phyloP scores from a whole-genome alignment of 306 rosid genomes.

The Sindora glabra region DNA sequence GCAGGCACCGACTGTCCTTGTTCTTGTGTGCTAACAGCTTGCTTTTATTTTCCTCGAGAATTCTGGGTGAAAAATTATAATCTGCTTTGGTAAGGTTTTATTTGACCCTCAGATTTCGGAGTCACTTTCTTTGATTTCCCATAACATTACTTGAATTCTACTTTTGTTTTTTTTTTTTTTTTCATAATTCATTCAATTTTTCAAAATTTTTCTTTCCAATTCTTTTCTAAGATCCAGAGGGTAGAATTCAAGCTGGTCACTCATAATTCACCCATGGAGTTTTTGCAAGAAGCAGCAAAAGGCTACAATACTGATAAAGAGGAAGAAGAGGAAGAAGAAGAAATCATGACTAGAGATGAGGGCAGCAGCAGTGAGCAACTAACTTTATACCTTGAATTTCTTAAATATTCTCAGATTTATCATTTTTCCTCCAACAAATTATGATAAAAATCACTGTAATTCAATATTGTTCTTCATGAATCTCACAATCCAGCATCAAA shows the following conservation, averaged over 20 bases:
- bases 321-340: conserved; percentile 43
- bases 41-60: conserved; percentile 17
- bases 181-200: no score
- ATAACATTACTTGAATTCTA: background rate
- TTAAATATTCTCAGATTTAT: conserved; percentile 15
- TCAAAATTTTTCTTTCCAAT: background rate
- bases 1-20: conserved; percentile 52
- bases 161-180: background rate
- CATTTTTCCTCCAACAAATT: conserved; percentile 20
- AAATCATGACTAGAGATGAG: conserved; percentile 12
- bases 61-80: background rate
- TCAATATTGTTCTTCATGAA: no score
- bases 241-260: conserved; percentile 15
- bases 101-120: background rate
- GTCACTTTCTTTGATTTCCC: background rate
- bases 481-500: conserved; percentile 32
- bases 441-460: no score
- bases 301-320: conserved; percentile 35
- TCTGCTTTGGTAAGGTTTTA: conserved; percentile 17
- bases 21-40: conserved; percentile 5
- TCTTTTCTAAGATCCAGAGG: conserved; percentile 29
- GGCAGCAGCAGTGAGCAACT: conserved; percentile 24
- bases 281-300: conserved; percentile 36
- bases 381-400: background rate
- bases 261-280: conserved; percentile 45